phyloP scores from a whole-genome alignment of 768 basidiomycete species.

The Coprinopsis sp. region DNA sequence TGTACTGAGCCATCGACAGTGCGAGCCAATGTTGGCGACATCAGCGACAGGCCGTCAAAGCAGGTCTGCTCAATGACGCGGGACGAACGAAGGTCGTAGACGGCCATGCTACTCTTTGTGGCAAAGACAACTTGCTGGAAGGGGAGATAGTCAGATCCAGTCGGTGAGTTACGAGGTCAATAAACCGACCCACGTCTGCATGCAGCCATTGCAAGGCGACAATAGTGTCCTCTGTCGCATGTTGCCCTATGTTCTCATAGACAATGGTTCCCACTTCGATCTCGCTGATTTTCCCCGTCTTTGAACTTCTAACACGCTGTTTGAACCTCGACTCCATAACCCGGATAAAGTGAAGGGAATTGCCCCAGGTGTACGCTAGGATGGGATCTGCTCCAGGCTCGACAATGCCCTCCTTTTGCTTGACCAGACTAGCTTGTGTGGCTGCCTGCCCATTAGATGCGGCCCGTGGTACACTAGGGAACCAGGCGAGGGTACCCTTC shows the following conservation, averaged over 20 bases:
- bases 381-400: conserved; percentile 45
- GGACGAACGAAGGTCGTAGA: conserved; percentile 60
- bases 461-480: conserved; percentile 50
- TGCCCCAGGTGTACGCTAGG: conserved; percentile 85
- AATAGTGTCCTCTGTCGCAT: conserved; percentile 57
- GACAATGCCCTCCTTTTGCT: conserved; percentile 5
- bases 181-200: conserved; percentile 61
- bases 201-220: conserved; percentile 87
- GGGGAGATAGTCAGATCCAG: conserved; percentile 7
- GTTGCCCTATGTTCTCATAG: conserved; percentile 57
- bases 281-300: conserved; percentile 55
- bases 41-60: conserved; percentile 53
- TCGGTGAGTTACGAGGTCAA: not conserved
- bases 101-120: conserved; percentile 53
- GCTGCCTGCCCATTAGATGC: conserved; percentile 17
- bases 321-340: conserved; percentile 57
- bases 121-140: conserved; percentile 65
- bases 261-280: conserved; percentile 62
- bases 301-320: conserved; percentile 45
- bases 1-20: conserved; percentile 43
- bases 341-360: conserved; percentile 55
- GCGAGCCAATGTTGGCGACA: conserved; percentile 47
- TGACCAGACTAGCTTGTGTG: conserved; percentile 15
- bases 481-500: conserved; percentile 76
- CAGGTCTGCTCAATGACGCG: conserved; percentile 57